Evolutionary conservation across 108 stramenopile genomes (phyloP).

Genomic region (Skeletonema menzelii): DNA sequence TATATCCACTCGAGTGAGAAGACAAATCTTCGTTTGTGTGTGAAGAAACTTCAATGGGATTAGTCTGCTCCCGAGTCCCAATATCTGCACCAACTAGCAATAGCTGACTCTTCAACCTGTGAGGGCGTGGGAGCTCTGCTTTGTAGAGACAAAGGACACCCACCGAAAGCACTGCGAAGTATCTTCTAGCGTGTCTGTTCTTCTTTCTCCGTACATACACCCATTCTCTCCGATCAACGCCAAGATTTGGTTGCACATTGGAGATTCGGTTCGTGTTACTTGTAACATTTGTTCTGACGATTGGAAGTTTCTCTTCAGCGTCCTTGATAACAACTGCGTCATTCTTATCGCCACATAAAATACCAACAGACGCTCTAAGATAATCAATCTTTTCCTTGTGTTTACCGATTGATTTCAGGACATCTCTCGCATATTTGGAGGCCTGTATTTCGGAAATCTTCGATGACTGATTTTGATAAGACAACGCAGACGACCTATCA

Average conservation of each 20-base stretch:
- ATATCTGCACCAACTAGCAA: not conserved
- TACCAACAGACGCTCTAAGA: not conserved
- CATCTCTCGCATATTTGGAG: not conserved
- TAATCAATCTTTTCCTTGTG: not conserved
- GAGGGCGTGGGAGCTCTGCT: not conserved
- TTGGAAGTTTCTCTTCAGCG: not conserved
- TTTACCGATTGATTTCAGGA: not conserved
- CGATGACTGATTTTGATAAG: not conserved
- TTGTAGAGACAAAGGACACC: not conserved
- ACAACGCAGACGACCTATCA: not conserved
- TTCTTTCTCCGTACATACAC: not conserved
- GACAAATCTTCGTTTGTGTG: not conserved
- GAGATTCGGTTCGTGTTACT: not conserved
- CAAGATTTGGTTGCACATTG: not conserved
- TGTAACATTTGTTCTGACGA: not conserved
- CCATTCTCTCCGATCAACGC: not conserved
- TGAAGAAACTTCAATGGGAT: not conserved
- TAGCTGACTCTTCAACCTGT: not conserved
- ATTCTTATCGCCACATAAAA: not conserved
- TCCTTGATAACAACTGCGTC: not conserved
- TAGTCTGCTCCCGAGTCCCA: not conserved
- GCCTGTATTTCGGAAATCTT: not conserved
- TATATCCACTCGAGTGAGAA: not conserved
- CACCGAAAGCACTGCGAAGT: slow-evolving; percentile 1
- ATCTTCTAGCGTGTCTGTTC: not conserved